These are phyloP conservation scores for Onygena corvina DNA, from an alignment of 2,329 filamentous ascomycete species.

Conservation along the genomic window DNA sequence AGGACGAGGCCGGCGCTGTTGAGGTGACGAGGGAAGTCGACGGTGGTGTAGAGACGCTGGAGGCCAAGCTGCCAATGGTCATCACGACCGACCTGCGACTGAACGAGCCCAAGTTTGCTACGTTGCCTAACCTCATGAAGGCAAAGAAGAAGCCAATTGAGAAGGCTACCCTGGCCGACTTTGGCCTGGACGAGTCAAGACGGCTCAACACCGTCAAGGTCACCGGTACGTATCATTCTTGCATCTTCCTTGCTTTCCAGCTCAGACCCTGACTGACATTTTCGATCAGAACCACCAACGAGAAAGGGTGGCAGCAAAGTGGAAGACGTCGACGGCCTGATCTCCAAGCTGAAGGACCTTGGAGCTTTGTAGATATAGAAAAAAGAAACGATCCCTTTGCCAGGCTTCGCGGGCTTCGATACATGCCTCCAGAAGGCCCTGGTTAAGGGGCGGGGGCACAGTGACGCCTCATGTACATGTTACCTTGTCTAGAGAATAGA, in stretches of 20 bases:
- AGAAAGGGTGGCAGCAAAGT: slow-evolving; percentile 94
- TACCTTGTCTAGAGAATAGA: too few species aligned
- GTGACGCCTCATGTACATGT: too few species aligned
- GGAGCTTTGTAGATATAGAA: slow-evolving; percentile 57
- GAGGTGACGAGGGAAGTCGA: slow-evolving; percentile 86
- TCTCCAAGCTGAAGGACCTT: slow-evolving; percentile 87
- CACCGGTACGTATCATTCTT: slow-evolving; percentile 42
- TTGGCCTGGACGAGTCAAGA: slow-evolving; percentile 60
- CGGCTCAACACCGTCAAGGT: slow-evolving; percentile 87
- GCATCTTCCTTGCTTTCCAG: background rate
- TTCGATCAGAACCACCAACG: slow-evolving; percentile 77
- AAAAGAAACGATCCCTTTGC: background rate
- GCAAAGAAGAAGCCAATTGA: slow-evolving; percentile 99
- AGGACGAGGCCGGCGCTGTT: slow-evolving; percentile 53
- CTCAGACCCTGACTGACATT: slow-evolving; percentile 17
- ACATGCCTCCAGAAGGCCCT: too few species aligned
- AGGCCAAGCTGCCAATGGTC: slow-evolving; percentile 75
- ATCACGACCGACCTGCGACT: slow-evolving; percentile 89
- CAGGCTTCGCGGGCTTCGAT: background rate
- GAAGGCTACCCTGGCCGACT: slow-evolving; percentile 77
- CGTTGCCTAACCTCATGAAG: slow-evolving; percentile 98
- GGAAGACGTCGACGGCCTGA: slow-evolving; percentile 89
- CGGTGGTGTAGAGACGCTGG: slow-evolving; percentile 82
- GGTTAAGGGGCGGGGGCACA: too few species aligned
- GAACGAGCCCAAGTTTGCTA: slow-evolving; percentile 92